Base-by-base conservation (phyloP, 345 rosid species). In the Erucastrum elatum region DNA sequence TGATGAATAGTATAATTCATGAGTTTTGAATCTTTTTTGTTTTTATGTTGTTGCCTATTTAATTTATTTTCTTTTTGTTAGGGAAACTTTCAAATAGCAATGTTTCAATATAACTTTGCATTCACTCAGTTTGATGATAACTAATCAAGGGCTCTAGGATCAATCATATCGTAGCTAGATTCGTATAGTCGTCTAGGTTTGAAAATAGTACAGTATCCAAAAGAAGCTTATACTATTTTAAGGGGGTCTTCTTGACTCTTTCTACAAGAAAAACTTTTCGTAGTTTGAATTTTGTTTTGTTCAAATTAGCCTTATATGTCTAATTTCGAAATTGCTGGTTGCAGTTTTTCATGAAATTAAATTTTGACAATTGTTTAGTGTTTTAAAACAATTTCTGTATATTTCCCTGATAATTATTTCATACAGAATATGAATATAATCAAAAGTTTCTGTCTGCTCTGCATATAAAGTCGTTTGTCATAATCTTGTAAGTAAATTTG, bases 1-100 rank as follows among this genome's bases (percentile, higher is more conserved):
- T 62, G 16, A 3, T 29, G 67, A 80, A 80, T 75, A 80, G 70
- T 75, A 75, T 64, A 69, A 69, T 70, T 56, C 49, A 9, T 55
- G 30, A 9, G 12, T 29, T 69, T 73, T 68, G 69, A 72, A 66
- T 72, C 13, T 31, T 46, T 61, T 66, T 72, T 17, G 31, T 66
- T 56, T 71, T 34, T 64, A 4, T 29, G 29, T 58, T 27, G 39
- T 77, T 72, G 75, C 31, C 35, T 37, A 75, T 37, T 41, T 67
- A 6, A 15, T 31, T 21, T 17, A 21, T 21, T 4, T 34, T 41
- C 2, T 6, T 12, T 53, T 21, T 3, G 25, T 12, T 12, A 60
- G 3, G 46, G 8, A 25, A 77, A 39, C 2, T 53, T 34, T 16
- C 46, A 58, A 4, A 5, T 26, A 34, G 4, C 25, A 31, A 62